These are phyloP conservation scores for Yamadazyma sp. DNA, from an alignment of 805 yeast species.

Conservation along the genomic window DNA sequence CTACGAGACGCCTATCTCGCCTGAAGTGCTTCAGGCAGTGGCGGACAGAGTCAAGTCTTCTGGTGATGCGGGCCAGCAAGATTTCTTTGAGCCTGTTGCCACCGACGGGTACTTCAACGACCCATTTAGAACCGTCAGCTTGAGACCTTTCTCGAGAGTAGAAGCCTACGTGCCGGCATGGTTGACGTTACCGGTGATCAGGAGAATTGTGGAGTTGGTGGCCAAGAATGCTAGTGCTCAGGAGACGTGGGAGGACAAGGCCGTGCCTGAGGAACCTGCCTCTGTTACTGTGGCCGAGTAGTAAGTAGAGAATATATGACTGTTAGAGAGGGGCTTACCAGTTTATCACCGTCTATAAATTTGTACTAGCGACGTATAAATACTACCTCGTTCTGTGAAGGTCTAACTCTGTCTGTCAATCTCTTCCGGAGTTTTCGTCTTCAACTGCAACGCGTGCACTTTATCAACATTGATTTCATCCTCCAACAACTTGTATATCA, in stretches of 20 bases:
- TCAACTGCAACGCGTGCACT: slow-evolving; percentile 85
- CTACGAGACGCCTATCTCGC: slow-evolving; percentile 88
- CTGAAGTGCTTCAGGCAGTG: slow-evolving; percentile 74
- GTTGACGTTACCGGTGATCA: slow-evolving; percentile 84
- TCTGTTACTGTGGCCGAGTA: slow-evolving; percentile 3
- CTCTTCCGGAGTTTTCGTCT: slow-evolving; percentile 60
- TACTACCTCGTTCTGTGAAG: too few species aligned
- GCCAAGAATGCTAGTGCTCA: slow-evolving; percentile 79
- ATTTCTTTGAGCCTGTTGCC: slow-evolving; percentile 68
- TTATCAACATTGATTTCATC: slow-evolving; percentile 73
- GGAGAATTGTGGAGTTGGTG: slow-evolving; percentile 84
- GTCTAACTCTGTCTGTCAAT: slow-evolving; percentile 3
- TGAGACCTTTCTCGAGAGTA: slow-evolving; percentile 75
- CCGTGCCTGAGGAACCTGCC: slow-evolving; percentile 6
- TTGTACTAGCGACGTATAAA: too few species aligned
- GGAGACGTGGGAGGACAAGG: slow-evolving; percentile 33
- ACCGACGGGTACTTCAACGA: slow-evolving; percentile 77
- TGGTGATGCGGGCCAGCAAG: slow-evolving; percentile 51
- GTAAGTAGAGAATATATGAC: too few species aligned
- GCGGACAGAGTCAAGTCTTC: slow-evolving; percentile 72
- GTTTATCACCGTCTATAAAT: too few species aligned
- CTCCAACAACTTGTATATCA: slow-evolving; percentile 64
- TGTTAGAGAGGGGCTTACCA: too few species aligned
- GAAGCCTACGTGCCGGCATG: slow-evolving; percentile 95
- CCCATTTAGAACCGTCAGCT: slow-evolving; percentile 73